Conservation (phyloP, 495 filamentous ascomycete genomes). For the Penicillium canariense region DNA sequence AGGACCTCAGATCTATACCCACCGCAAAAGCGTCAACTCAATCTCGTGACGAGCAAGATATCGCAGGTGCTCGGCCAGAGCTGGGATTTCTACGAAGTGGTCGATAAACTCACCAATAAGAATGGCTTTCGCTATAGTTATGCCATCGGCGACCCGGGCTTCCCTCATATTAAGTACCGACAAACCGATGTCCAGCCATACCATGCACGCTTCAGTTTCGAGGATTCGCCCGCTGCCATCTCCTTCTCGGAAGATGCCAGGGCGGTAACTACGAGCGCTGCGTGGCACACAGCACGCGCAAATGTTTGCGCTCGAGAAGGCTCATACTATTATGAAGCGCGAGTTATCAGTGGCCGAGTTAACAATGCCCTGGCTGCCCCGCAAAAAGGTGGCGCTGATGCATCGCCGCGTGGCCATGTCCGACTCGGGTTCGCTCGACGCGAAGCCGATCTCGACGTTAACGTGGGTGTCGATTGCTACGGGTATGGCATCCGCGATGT, state of each 20-base stretch:
- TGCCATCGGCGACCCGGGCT: constrained; percentile 82
- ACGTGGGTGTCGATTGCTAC: constrained; percentile 94
- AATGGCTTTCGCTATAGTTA: constrained; percentile 88
- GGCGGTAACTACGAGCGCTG: constrained; percentile 43
- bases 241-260: constrained; percentile 42
- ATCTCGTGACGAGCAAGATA: constrained; percentile 35
- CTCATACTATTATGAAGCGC: constrained; percentile 90
- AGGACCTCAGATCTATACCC: constrained; percentile 38
- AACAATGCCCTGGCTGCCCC: constrained; percentile 24
- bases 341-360: constrained; percentile 68
- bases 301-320: constrained; percentile 93
- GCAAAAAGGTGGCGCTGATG: constrained; percentile 33
- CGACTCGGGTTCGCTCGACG: constrained; percentile 86
- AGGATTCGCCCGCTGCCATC: constrained; percentile 78
- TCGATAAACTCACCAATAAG: constrained; percentile 78
- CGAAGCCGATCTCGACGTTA: constrained; percentile 87
- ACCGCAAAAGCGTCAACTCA: constrained; percentile 44
- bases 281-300: constrained; percentile 58
- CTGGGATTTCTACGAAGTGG: constrained; percentile 47
- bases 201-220: constrained; percentile 79
- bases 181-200: constrained; percentile 83
- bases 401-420: constrained; percentile 66
- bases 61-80: constrained; percentile 34
- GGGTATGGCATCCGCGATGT: constrained; percentile 92
- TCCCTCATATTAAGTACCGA: constrained; percentile 84